Evolutionary conservation across 2,329 filamentous ascomycete species (phyloP), one percentile per base, ranked within the genome.

Genomic region (Aspergillus piperis): DNA sequence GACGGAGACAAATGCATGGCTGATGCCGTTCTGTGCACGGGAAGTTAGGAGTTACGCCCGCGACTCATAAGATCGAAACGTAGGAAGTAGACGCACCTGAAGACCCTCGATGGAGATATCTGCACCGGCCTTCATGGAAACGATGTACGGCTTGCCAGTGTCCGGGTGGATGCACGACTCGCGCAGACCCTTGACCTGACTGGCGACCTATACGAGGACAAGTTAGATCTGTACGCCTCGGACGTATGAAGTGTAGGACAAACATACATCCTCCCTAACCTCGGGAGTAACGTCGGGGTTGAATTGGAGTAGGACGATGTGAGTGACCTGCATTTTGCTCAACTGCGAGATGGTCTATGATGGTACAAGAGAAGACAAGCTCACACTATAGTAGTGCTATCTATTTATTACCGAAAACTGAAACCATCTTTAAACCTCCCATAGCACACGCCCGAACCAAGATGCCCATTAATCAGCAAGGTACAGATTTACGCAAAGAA

Each of bases 281-380:
- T 47, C 17, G 3, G 25, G 10, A 8, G 39, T n/a, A 19, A 47
- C 39, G 8, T 44, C 53, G n/a, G 53, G 8, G 6, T 55, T 44
- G 27, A 55, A 55, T 32, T 55, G 21, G 36, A 55, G 42, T 5
- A 55, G 17, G 5, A 55, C 53, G 15, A 55, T 30, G 25, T 55
- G 53, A 8, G 39, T 55, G 38, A 55, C 53, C 13, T n/a, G 39
- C 53, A 55, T 55, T 8, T 44, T 55, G 19, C 39, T 13, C 8
- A 44, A 6, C 19, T 13, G 41, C 6, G 3, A 44, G 8, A 44
- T 2, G 0, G 13, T 5, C 32, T 36, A 13, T 36, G 32, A 36
- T 36, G 32, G 11, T 36, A 36, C 3, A 13, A 36, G 32, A 36
- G 32, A 13, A 15, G 11, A 5, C 5, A 5, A 36, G 4, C 11